Base-by-base conservation (phyloP, 768 basidiomycete genomes). In the Cystobasidium ongulense region DNA sequence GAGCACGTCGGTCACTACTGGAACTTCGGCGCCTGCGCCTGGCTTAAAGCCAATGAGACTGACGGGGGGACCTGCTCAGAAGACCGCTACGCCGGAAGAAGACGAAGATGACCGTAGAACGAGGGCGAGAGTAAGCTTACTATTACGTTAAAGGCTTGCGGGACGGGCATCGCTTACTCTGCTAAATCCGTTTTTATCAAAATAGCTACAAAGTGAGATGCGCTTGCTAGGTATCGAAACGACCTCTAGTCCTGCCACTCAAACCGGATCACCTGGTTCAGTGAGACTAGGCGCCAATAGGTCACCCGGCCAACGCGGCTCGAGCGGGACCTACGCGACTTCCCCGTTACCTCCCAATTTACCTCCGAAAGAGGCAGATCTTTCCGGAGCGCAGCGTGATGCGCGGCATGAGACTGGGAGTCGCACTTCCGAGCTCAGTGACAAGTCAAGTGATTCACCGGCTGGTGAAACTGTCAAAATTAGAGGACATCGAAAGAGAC, bases 191-290 rank as follows among this genome's bases (percentile, higher is more conserved):
- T 50, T 21, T 21, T 11, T 50, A 50, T 41, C 21, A n/a, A 50
- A 50, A 7, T 35, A 64, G 63, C 84, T 97, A 68, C 85, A 89
- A 76, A 91, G 91, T 18, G 91, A 92, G 31, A 90, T 98, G 90
- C 91, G 92, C 80, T 83, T 95, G 33, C 92, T 94, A 89, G 95
- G 95, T 3, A 91, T 95, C 74, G 87, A 86, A 85, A n/a, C 79
- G 83, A 38, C 82, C 81, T 25, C 80, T 81, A 35, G 79, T 80
- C 39, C 78, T 82, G 74, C 82, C 82, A 78, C 25, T 35, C 39
- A 25, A 25, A 25, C 25, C 74, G 82, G 82, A 75, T 79, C 27
- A 21, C 65, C 27, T 13, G 27, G 84, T 35, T 81, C 65, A 10
- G 18, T 50, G 2, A 39, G n/a, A 18, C 25, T 67, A 50, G 43